Evolutionary conservation across 2,329 filamentous ascomycete genomes (phyloP).

Genomic region (Ascochyta pisi): DNA sequence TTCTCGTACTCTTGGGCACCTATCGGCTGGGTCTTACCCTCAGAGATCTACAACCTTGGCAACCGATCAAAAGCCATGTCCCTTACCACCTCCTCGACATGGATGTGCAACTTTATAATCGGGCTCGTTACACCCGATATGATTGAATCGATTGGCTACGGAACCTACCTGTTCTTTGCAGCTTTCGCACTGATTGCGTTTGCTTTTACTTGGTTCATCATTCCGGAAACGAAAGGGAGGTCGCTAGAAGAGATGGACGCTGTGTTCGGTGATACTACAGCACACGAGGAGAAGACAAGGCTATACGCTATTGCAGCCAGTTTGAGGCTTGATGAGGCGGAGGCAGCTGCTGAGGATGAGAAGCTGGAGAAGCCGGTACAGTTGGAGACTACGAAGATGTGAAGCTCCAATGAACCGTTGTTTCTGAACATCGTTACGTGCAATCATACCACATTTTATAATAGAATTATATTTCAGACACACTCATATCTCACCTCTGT

Average conservation of each 20-base stretch:
- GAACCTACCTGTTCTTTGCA: constrained; percentile 60
- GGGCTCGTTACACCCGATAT: constrained; percentile 73
- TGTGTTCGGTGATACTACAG: constrained; percentile 83
- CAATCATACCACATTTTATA: too few relatives aligned
- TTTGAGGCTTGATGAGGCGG: constrained; percentile 25
- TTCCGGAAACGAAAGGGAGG: constrained; percentile 77
- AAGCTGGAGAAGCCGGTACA: constrained; percentile 18
- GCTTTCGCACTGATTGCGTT: constrained; percentile 56
- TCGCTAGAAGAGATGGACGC: constrained; percentile 81
- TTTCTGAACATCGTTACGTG: too few relatives aligned
- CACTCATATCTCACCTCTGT: too few relatives aligned
- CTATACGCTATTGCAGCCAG: constrained; percentile 28
- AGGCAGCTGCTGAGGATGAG: constrained; percentile 22
- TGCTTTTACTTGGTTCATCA: constrained; percentile 60
- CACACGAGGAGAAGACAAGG: constrained; percentile 55
- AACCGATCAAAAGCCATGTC: constrained; percentile 73
- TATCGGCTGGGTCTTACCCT: constrained; percentile 74
- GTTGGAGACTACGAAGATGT: constrained; percentile 9
- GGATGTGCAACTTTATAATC: constrained; percentile 78
- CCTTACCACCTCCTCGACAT: constrained; percentile 76
- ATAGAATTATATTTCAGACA: too few relatives aligned
- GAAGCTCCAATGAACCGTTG: neutral
- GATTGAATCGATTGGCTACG: constrained; percentile 64
- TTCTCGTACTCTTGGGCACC: constrained; percentile 74
- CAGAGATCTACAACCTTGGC: constrained; percentile 75